These are phyloP conservation scores for Aspergillus haitiensis DNA, from an alignment of 495 filamentous ascomycete species.

Conservation along the genomic window DNA sequence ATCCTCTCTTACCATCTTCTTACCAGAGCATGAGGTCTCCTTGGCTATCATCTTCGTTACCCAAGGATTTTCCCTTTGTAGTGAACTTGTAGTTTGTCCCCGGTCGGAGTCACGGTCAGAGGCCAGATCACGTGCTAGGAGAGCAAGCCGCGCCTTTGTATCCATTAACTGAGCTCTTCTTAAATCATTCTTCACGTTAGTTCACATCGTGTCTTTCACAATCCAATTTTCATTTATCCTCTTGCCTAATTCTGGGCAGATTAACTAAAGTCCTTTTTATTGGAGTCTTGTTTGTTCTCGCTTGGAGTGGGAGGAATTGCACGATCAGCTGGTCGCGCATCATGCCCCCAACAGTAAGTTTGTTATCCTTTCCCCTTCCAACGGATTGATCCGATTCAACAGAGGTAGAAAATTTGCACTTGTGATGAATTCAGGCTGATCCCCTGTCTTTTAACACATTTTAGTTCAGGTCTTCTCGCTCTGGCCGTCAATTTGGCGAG, in stretches of 20 bases:
- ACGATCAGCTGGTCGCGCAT: slow-evolving; percentile 18
- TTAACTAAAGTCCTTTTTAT: neutral
- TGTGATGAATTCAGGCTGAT: neutral
- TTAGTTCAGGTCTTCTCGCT: slow-evolving; percentile 50
- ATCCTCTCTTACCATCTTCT: slow-evolving; percentile 17
- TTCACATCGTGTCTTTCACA: too few relatives aligned
- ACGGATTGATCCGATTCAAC: neutral
- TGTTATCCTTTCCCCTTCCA: slow-evolving; percentile 14
- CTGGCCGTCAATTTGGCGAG: slow-evolving; percentile 47
- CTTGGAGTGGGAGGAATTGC: slow-evolving; percentile 9
- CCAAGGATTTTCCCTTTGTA: neutral
- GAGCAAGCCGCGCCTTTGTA: neutral
- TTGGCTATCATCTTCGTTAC: neutral
- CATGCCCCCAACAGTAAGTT: slow-evolving; percentile 50
- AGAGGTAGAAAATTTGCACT: neutral
- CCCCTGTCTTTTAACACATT: neutral
- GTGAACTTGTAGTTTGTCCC: neutral
- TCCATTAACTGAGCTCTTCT: too few relatives aligned
- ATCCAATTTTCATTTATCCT: too few relatives aligned
- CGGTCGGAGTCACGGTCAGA: neutral
- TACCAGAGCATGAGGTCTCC: neutral
- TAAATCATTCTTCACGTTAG: too few relatives aligned
- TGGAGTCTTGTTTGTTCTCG: neutral
- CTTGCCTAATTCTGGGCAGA: neutral
- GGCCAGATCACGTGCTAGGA: neutral